These are phyloP conservation scores for Tephrocybe rancida DNA, from an alignment of 768 basidiomycete species.

Conservation along the genomic window DNA sequence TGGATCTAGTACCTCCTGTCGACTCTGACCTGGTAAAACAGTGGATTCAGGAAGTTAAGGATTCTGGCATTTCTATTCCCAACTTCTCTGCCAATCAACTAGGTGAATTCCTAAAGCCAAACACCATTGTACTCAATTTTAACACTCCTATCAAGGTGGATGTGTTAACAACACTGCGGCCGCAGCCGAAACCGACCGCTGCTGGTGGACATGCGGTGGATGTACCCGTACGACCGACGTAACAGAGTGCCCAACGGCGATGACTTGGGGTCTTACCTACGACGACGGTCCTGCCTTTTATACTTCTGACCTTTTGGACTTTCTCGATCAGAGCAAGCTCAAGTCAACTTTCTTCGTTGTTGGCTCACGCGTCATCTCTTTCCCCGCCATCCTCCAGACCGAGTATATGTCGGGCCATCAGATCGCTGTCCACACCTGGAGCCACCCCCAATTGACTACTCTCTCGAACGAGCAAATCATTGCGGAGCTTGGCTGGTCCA, in stretches of 20 bases:
- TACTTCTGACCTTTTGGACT: conserved; percentile 73
- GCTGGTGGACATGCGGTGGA: conserved; percentile 85
- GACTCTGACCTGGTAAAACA: conserved; percentile 65
- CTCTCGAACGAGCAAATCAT: conserved; percentile 80
- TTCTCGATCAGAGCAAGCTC: conserved; percentile 63
- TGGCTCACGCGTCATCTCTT: conserved; percentile 76
- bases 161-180: conserved; percentile 65
- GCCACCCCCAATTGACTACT: conserved; percentile 73
- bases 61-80: conserved; percentile 63
- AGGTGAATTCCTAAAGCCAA: conserved; percentile 32
- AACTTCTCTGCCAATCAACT: conserved; percentile 43
- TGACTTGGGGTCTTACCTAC: conserved; percentile 59
- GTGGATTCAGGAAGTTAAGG: conserved; percentile 68
- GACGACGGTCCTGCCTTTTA: conserved; percentile 84
- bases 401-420: conserved; percentile 84
- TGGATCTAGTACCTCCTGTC: conserved; percentile 63
- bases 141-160: conserved; percentile 36
- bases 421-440: conserved; percentile 71
- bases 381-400: conserved; percentile 67
- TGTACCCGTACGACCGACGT: conserved; percentile 73
- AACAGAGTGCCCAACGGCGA: conserved; percentile 69
- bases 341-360: conserved; percentile 88
- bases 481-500: conserved; percentile 88
- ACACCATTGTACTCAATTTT: not conserved
- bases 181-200: conserved; percentile 51